Evolutionary conservation across 179 eudicot genomes (phyloP), one percentile per base, ranked within the genome.

Genomic region (Corrigiola litoralis): DNA sequence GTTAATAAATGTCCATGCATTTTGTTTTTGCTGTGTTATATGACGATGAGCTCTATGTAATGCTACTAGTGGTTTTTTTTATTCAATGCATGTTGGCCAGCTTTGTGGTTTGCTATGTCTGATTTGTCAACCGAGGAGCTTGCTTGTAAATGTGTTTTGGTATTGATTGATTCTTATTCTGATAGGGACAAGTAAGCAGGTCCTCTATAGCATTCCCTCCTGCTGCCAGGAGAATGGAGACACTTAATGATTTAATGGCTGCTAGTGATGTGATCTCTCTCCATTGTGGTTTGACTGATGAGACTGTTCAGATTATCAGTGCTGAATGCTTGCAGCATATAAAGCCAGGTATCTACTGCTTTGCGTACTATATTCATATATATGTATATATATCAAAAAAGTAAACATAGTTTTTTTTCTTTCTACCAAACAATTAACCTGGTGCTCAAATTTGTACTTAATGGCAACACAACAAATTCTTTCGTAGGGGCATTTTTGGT

Each of bases 161-260:
- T 32, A 45, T 33, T 45, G 28, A 31, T n/a, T 31, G 37, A 6
- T 42, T 18, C 0, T 62, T 28, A 28, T 45, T 50, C 34, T 32
- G 77, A 33, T 77, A 77, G 65, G 84, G 86, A 27, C 82, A 81
- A 70, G 67, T 76, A 65, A 83, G 75, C 63, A 71, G 88, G 61
- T 45, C 85, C 33, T 66, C 87, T 12, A 50, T 75, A 51, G 72
- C 75, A 50, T 94, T 88, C 55, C 99, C 97, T 55, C 72, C 95
- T 67, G 91, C 96, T 74, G 99, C 97, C 37, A 77, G 99, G 76
- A 90, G 91, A 80, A 94, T 94, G 99, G 99, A 94, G 71, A 94
- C 99, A 23, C 94, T 94, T 23, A 94, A 94, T 63, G 99, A 94
- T 80, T 77, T 94, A 69, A 82, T 94, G 73, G 97, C 99, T 69